Conservation (phyloP, 108 stramenopile species). For the Cyclotella distinguenda region DNA sequence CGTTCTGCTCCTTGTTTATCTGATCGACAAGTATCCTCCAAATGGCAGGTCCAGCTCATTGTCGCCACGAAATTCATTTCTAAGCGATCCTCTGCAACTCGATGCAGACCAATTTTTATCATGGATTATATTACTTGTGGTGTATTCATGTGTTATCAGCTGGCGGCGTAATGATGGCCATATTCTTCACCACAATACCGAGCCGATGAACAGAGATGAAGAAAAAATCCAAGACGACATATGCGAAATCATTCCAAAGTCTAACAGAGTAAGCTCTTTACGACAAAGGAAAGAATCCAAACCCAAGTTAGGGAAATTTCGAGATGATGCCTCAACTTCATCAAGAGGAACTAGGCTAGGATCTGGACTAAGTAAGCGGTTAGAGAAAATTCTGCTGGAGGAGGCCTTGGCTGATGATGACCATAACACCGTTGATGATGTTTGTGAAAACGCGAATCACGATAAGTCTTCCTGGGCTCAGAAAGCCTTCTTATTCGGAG, state of each 20-base stretch:
- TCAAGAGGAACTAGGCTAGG: slow-evolving; percentile 17
- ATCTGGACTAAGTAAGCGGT: slow-evolving; percentile 16
- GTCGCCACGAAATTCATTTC: not conserved
- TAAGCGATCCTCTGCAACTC: slow-evolving; percentile 18
- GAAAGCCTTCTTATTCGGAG: not conserved
- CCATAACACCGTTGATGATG: slow-evolving; percentile 26
- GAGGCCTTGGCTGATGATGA: slow-evolving; percentile 15
- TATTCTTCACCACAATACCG: not conserved
- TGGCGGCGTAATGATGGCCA: slow-evolving; percentile 39
- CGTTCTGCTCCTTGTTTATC: slow-evolving; percentile 33
- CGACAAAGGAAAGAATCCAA: not conserved
- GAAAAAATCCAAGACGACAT: not conserved
- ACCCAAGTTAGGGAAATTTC: not conserved
- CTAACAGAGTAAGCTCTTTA: not conserved
- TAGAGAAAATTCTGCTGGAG: slow-evolving; percentile 28
- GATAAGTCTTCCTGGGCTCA: slow-evolving; percentile 6
- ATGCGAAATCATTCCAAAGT: not conserved
- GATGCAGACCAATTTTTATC: slow-evolving; percentile 51
- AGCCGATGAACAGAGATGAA: not conserved
- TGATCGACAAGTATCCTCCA: slow-evolving; percentile 44
- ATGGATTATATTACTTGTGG: slow-evolving; percentile 20
- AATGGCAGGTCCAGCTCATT: not conserved
- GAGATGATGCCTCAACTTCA: not conserved
- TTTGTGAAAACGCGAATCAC: slow-evolving; percentile 9
- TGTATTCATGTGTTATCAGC: slow-evolving; percentile 23